Conservation (phyloP, 257 asterid species). For the Solanum pennellii region DNA sequence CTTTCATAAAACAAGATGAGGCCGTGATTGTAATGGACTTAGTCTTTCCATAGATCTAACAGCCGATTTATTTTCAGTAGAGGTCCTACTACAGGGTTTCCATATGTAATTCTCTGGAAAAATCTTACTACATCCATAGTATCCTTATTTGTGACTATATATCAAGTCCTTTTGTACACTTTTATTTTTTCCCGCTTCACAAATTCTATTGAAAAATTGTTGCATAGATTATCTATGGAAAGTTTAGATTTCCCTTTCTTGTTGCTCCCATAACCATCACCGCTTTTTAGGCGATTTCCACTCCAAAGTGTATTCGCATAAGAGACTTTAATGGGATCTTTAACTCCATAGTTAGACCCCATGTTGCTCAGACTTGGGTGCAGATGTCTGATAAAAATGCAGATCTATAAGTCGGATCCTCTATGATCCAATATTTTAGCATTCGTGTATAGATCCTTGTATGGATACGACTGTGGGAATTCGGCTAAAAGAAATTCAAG, state of each 20-base stretch:
- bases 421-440: too few species aligned
- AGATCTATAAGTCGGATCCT: too few species aligned
- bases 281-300: background rate
- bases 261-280: background rate
- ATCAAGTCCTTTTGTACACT: background rate
- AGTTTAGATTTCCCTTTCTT: background rate
- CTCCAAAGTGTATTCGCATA: background rate
- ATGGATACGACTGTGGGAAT: background rate
- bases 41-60: too few species aligned
- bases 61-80: too few species aligned
- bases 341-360: too few species aligned
- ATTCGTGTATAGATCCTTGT: background rate
- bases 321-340: too few species aligned
- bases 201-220: background rate
- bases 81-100: background rate
- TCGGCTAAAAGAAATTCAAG: background rate
- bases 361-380: too few species aligned
- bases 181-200: background rate
- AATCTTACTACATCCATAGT: background rate
- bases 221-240: background rate
- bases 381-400: too few species aligned
- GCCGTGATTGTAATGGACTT: background rate
- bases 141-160: background rate
- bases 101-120: background rate
- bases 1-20: too few species aligned